Evolutionary conservation across 2,329 filamentous ascomycete genomes (phyloP).

Genomic region (Pseudopithomyces maydicus): DNA sequence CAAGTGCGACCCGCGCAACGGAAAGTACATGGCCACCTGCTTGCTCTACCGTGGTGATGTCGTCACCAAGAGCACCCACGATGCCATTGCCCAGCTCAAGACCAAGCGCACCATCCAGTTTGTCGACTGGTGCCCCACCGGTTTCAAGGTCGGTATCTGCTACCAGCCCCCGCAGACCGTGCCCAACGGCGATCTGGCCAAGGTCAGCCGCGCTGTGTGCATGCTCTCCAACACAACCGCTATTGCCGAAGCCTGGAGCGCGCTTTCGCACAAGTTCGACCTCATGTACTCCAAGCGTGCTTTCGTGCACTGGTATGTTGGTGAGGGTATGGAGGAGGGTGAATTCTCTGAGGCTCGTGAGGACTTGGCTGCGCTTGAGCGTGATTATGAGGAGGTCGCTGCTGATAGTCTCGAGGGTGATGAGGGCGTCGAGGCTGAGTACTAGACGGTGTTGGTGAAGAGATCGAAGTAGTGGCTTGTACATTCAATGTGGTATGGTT

Average conservation of each 20-base stretch:
- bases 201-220: constrained; percentile 98
- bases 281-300: constrained; percentile 99
- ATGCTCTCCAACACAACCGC: constrained; percentile 99
- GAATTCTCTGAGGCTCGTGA: constrained; percentile 99
- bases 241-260: constrained; percentile 97
- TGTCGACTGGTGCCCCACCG: constrained; percentile 99
- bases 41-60: constrained; percentile 98
- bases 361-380: constrained; percentile 95
- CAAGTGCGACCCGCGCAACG: constrained; percentile 97
- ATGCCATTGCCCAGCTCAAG: constrained; percentile 93
- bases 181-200: constrained; percentile 94
- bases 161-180: constrained; percentile 97
- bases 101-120: constrained; percentile 99
- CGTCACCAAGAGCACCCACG: constrained; percentile 93
- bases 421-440: constrained; percentile 85
- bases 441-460: constrained; percentile 60
- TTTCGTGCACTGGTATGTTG: constrained; percentile 99
- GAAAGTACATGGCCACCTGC: constrained; percentile 99
- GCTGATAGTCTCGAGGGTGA: constrained; percentile 91
- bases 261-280: constrained; percentile 96
- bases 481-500: constrained; percentile 31
- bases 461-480: constrained; percentile 15
- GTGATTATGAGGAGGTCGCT: constrained; percentile 98
- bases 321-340: constrained; percentile 99
- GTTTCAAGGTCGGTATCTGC: constrained; percentile 99